Evolutionary conservation across 1,139 yeast species (phyloP).

Genomic region (Yamadazyma epiphylla): DNA sequence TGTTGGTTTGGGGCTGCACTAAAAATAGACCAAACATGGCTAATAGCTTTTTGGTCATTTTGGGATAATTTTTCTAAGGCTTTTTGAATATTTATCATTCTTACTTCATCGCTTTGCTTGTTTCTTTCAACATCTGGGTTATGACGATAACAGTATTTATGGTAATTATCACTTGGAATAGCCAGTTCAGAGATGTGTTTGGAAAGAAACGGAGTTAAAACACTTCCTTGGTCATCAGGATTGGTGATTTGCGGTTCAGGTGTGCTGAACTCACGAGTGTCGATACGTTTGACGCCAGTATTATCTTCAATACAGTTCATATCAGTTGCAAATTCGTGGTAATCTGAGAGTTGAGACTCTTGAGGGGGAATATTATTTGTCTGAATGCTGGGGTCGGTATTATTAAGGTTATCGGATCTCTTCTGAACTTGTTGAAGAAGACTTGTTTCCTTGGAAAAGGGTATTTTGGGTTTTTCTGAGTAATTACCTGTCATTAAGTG

Average conservation of each 20-base stretch:
- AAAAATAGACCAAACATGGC: constrained; percentile 77
- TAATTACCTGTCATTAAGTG: too few species aligned
- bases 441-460: too few species aligned
- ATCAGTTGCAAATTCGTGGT: too few species aligned
- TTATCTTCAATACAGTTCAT: too few species aligned
- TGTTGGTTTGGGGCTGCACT: constrained; percentile 67
- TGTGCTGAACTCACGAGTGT: not conserved
- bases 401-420: too few species aligned
- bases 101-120: constrained; percentile 63
- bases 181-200: constrained; percentile 43
- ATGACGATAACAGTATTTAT: constrained; percentile 82
- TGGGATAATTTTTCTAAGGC: constrained; percentile 55
- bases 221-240: constrained; percentile 8
- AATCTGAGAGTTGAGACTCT: too few species aligned
- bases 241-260: not conserved
- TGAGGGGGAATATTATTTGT: too few species aligned
- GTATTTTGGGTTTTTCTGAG: too few species aligned
- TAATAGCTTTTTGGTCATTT: constrained; percentile 66
- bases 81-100: constrained; percentile 60
- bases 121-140: constrained; percentile 80
- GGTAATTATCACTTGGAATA: constrained; percentile 48
- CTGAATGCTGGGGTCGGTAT: too few species aligned
- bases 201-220: constrained; percentile 43
- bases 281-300: too few species aligned
- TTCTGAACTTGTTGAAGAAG: too few species aligned